Percentiles rank a stretch among this genome's conserved stretches.
phyloP scores from a whole-genome alignment of 192 early-diverging fungal species.

The Coemansia sp. region DNA sequence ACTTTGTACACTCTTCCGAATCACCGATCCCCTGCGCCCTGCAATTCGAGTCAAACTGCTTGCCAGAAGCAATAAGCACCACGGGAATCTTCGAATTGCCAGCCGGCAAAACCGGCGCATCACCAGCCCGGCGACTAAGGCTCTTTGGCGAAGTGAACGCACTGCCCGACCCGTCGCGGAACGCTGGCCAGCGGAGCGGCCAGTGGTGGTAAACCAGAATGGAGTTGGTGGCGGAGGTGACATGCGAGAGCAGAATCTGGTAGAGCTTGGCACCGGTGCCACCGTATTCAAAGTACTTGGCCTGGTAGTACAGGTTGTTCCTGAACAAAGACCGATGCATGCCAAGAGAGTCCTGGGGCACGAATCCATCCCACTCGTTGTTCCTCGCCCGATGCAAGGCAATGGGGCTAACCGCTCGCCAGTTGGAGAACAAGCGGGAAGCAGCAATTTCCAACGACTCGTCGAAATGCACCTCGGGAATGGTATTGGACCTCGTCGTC shows the following conservation, averaged over 20 bases:
- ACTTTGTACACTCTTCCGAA: slow-evolving; percentile 45
- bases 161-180: slow-evolving; percentile 30
- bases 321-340: slow-evolving; percentile 50
- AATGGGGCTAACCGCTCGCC: slow-evolving; percentile 50
- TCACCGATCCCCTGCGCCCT: slow-evolving; percentile 25
- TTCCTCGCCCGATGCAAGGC: slow-evolving; percentile 49
- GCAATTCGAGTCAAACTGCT: slow-evolving; percentile 50
- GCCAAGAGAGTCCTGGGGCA: slow-evolving; percentile 30
- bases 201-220: slow-evolving; percentile 50
- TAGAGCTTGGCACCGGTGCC: slow-evolving; percentile 49
- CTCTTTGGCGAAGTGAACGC: slow-evolving; percentile 11
- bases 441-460: slow-evolving; percentile 15
- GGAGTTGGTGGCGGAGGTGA: slow-evolving; percentile 32
- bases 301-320: slow-evolving; percentile 55
- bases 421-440: slow-evolving; percentile 30
- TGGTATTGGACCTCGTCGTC: neutral
- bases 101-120: slow-evolving; percentile 8
- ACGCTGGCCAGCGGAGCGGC: slow-evolving; percentile 54
- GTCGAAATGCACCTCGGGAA: slow-evolving; percentile 28
- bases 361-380: slow-evolving; percentile 41
- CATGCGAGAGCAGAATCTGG: slow-evolving; percentile 37
- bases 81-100: slow-evolving; percentile 31
- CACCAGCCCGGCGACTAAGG: neutral
- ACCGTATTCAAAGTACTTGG: slow-evolving; percentile 55
- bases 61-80: slow-evolving; percentile 38